Base-by-base conservation (phyloP, 129 eudicot species). In the Solidago caesia region DNA sequence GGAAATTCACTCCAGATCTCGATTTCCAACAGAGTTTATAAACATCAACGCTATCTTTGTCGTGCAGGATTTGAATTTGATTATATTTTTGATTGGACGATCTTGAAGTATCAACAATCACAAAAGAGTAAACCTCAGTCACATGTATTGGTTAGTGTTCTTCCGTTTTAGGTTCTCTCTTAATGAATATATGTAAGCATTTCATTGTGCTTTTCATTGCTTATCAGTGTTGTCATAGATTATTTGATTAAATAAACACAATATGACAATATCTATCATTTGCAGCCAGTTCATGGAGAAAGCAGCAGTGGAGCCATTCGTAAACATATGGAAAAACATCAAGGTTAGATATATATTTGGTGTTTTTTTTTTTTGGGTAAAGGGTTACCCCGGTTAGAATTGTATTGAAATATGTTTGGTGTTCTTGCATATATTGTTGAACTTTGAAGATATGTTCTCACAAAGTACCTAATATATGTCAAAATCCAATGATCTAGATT, bases 1-100 rank as follows among this genome's bases (percentile, higher is more conserved):
- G n/a, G 48, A 39, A 27, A 10, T 47, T 5, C 29, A 48, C 70
- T 29, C 41, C 39, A 33, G 39, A 33, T 33, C 39, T 43, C 43
- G 42, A 43, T 16, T 16, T 72, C 5, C 44, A 71, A 26, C 75
- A 58, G 27, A 49, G 71, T 70, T 61, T 16, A 42, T 62, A 43
- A 62, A 70, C 72, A 64, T 42, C 13, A 3, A 58, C 47, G 4
- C 27, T 42, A 63, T 46, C 4, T 51, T 43, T 80, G 10, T 66
- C 68, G 56, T 61, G 80, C 92, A 93, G 98, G 97, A 68, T 85
- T 75, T 88, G 90, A 85, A 68, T 88, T 94, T 72, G 99, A 94
- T 88, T 94, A 86, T 82, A 84, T 91, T 58, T 94, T 90, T 78
- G 99, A 94, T 75, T 94, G 99, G 99, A 94, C 99, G 68, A 87